Base-by-base conservation (phyloP, 371 early-diverging fungal species). In the Saksenaea oblongispora region DNA sequence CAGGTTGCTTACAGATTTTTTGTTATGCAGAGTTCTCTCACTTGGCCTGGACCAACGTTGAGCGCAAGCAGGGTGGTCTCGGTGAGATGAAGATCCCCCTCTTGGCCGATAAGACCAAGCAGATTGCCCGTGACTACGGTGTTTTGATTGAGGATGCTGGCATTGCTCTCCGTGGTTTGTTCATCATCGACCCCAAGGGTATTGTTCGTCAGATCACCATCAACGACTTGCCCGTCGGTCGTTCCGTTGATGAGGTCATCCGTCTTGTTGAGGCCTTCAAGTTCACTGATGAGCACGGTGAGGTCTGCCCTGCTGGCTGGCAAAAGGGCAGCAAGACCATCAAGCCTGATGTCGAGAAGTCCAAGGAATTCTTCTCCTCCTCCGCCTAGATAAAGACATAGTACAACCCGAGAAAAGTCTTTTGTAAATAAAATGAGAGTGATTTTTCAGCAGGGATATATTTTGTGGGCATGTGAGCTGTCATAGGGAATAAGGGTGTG, bases 261-360 rank as follows among this genome's bases (percentile, higher is more conserved):
- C 87, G 96, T 67, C 70, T 94, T 1, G 71, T 96, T 31, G 87
- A 93, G 71, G 95, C 93, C 13, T 75, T 92, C 64, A 84, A 91
- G 72, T 93, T 92, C 82, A 79, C 84, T 60, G 91, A 91, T 57
- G 67, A 87, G 68, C 76, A 85, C 63, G 85, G 85, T 61, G 83
- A 85, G 36, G 85, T 85, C 11, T 94, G 95, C 89, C 95, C 96
- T 58, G 93, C 89, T 54, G 89, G 89, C 84, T 97, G 96, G 96
- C 75, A 82, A 67, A 88, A 87, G 75, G 96, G 95, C 62, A 76
- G 71, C 53, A 76, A 79, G 69, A 81, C 87, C 63, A 84, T 86
- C 69, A 86, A 84, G 75, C 87, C 93, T 41, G 89, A 88, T 69
- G 85, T 88, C 34, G 63, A 75, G 59, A 72, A 84, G 65, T 86